Percentiles rank a stretch among this genome's conserved stretches.
Conservation (phyloP, 2,329 filamentous ascomycete genomes). For the Neospermospora avenae region DNA sequence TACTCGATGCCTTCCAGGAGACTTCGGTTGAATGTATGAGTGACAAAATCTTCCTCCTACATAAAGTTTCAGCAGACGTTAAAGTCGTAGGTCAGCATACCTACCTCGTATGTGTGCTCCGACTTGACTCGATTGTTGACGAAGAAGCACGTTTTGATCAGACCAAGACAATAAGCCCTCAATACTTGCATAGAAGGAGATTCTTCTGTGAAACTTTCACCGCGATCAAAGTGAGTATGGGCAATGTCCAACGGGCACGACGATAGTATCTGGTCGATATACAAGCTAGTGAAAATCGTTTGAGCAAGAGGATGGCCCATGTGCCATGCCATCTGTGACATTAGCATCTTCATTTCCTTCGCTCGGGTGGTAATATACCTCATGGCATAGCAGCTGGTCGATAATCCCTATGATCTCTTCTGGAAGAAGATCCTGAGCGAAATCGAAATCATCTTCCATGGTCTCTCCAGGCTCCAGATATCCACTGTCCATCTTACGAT, state of each 20-base stretch:
- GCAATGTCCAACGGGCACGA: constrained; percentile 61
- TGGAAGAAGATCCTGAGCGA: constrained; percentile 63
- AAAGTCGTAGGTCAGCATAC: constrained; percentile 18
- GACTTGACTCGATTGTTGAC: constrained; percentile 73
- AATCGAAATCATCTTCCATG: constrained; percentile 81
- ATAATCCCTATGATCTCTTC: constrained; percentile 89
- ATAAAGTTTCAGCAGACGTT: constrained; percentile 1
- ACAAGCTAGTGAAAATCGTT: constrained; percentile 88
- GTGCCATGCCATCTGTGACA: constrained; percentile 83
- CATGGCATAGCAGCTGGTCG: constrained; percentile 85
- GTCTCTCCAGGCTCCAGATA: constrained; percentile 73
- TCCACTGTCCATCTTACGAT: constrained; percentile 98
- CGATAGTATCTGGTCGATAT: constrained; percentile 79
- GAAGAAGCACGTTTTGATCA: constrained; percentile 78
- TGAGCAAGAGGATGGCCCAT: constrained; percentile 93
- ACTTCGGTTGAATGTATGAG: constrained; percentile 80
- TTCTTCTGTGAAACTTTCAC: constrained; percentile 27
- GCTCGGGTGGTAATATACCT: constrained; percentile 49
- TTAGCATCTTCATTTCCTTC: constrained; percentile 6
- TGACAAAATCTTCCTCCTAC: constrained; percentile 94
- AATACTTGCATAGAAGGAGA: constrained; percentile 61
- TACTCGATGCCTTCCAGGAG: constrained; percentile 64
- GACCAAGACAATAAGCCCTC: constrained; percentile 78
- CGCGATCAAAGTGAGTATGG: constrained; percentile 28
- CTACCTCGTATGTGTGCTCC: constrained; percentile 89